These are phyloP conservation scores for Anisodus acutangulus DNA, from an alignment of 257 asterid species.

Conservation along the genomic window DNA sequence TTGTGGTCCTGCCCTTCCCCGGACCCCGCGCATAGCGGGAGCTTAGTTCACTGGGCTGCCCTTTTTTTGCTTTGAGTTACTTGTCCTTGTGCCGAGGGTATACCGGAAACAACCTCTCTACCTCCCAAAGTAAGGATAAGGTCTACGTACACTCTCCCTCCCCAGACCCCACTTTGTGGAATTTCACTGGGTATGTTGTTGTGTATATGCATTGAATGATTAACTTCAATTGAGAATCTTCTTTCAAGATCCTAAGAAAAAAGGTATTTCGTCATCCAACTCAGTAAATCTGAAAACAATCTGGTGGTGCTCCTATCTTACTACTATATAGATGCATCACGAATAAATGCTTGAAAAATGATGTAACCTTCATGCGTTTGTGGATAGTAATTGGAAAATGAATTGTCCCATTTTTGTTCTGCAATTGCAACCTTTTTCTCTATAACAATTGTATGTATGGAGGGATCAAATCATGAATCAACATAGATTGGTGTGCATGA, in stretches of 20 bases:
- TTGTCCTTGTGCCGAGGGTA: no score
- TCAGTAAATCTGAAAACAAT: not conserved
- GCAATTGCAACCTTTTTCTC: not conserved
- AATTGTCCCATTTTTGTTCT: not conserved
- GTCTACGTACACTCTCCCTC: no score
- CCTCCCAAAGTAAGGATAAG: no score
- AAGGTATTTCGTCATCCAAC: not conserved
- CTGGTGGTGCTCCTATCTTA: slow-evolving; percentile 9
- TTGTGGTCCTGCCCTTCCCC: no score
- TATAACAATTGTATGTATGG: not conserved
- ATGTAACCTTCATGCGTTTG: not conserved
- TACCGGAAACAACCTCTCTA: no score
- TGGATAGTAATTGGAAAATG: not conserved
- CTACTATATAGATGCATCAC: not conserved
- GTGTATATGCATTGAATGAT: no score
- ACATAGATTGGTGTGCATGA: not conserved
- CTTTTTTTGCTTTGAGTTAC: no score
- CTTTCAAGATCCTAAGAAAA: not conserved
- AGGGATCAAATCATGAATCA: not conserved
- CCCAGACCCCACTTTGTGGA: no score
- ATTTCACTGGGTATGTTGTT: no score
- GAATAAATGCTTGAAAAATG: not conserved
- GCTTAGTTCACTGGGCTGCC: no score
- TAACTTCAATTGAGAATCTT: not conserved
- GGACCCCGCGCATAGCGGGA: no score